Percentiles rank a stretch among this genome's conserved stretches.
Evolutionary conservation across 2,329 filamentous ascomycete species (phyloP).

Genomic region (Nigrospora sphaerica): DNA sequence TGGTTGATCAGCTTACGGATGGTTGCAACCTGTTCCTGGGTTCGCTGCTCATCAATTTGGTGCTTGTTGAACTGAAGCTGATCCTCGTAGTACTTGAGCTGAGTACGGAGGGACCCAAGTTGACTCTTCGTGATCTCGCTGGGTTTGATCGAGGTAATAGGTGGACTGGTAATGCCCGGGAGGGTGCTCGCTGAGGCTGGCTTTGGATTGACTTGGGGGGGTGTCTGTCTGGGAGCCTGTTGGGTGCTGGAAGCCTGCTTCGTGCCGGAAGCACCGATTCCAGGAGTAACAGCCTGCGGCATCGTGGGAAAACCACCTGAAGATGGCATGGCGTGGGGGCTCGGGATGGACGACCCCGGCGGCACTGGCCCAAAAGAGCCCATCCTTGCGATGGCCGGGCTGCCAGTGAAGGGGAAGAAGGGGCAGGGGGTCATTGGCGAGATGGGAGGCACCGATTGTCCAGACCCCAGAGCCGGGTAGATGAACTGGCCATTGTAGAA

Average conservation of each 20-base stretch:
- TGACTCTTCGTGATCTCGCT: slow-evolving; percentile 57
- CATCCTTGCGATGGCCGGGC: slow-evolving; percentile 10
- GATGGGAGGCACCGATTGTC: slow-evolving; percentile 5
- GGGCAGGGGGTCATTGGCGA: slow-evolving; percentile 12
- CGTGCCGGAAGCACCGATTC: background rate
- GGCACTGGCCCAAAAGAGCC: slow-evolving; percentile 8
- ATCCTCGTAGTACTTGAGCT: slow-evolving; percentile 49
- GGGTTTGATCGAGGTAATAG: slow-evolving; percentile 50
- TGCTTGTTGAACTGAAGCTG: slow-evolving; percentile 56
- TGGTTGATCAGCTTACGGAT: slow-evolving; percentile 38
- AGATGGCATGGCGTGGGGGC: slow-evolving; percentile 6
- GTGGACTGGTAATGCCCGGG: slow-evolving; percentile 24
- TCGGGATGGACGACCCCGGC: slow-evolving; percentile 6
- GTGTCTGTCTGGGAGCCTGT: background rate
- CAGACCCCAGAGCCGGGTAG: slow-evolving; percentile 21
- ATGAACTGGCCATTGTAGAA: slow-evolving; percentile 37
- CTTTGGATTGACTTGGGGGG: slow-evolving; percentile 10
- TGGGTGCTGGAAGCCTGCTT: background rate
- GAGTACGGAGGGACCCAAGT: slow-evolving; percentile 41
- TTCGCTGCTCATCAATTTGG: slow-evolving; percentile 50
- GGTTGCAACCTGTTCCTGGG: slow-evolving; percentile 33
- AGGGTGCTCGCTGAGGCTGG: slow-evolving; percentile 1
- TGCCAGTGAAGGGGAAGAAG: slow-evolving; percentile 12
- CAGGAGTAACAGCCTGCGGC: background rate
- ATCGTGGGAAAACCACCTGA: background rate